These are phyloP conservation scores for Sindora glabra DNA, from an alignment of 306 rosid species.

Conservation along the genomic window DNA sequence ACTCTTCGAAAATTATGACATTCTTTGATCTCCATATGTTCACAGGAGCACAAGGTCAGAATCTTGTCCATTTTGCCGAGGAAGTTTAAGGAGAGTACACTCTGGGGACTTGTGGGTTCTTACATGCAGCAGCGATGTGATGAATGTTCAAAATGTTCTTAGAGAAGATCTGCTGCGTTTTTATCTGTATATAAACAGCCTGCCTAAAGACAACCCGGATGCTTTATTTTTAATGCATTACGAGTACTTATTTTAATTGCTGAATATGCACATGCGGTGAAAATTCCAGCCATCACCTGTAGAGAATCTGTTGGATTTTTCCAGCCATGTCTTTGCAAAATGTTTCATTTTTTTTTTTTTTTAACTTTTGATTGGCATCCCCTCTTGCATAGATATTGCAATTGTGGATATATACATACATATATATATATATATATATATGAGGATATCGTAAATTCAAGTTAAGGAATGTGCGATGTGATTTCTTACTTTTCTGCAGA, in stretches of 20 bases:
- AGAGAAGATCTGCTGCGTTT: constrained; percentile 56
- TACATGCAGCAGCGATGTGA: constrained; percentile 39
- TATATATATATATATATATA: no score
- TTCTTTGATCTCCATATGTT: neutral
- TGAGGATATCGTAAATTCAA: no score
- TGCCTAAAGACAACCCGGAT: constrained; percentile 59
- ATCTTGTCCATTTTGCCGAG: constrained; percentile 86
- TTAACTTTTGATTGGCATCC: neutral
- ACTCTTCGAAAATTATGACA: neutral
- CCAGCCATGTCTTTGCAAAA: no score
- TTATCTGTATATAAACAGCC: constrained; percentile 48
- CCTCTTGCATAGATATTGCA: neutral
- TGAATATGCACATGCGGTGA: constrained; percentile 18
- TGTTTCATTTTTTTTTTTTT: no score
- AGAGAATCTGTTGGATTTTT: constrained; percentile 15
- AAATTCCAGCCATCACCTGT: constrained; percentile 16
- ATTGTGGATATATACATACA: no score
- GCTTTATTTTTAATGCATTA: constrained; percentile 53
- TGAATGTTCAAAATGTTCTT: constrained; percentile 44
- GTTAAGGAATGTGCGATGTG: no score
- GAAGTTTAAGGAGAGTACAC: constrained; percentile 56
- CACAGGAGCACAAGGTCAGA: constrained; percentile 64
- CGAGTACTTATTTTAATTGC: constrained; percentile 47
- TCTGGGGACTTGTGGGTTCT: constrained; percentile 76
- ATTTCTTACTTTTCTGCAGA: no score